Conservation (phyloP, 192 early-diverging fungal species). For the Podila epigama region DNA sequence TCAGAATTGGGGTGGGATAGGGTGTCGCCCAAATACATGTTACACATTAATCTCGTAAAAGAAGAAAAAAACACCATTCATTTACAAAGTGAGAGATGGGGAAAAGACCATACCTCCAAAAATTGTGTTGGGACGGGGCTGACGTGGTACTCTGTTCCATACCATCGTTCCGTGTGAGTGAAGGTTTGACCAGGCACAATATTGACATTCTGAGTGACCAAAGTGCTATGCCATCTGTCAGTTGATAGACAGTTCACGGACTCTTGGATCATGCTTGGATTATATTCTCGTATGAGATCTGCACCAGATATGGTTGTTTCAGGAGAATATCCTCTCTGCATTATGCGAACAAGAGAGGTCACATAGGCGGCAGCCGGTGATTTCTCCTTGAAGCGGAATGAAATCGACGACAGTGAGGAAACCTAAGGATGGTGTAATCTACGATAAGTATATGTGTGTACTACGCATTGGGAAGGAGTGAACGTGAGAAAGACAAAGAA, state of each 20-base stretch:
- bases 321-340: constrained; percentile 78
- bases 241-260: constrained; percentile 64
- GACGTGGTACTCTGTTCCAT: constrained; percentile 80
- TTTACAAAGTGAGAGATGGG: constrained; percentile 19
- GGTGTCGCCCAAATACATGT: neutral
- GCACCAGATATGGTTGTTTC: constrained; percentile 71
- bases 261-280: constrained; percentile 67
- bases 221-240: constrained; percentile 57
- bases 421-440: too few relatives aligned
- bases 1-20: neutral
- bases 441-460: too few relatives aligned
- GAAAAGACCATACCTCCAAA: constrained; percentile 53
- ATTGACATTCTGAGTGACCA: constrained; percentile 8
- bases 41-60: neutral
- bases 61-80: constrained; percentile 41
- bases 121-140: constrained; percentile 57
- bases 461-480: too few relatives aligned
- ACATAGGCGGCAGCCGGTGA: constrained; percentile 64
- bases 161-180: constrained; percentile 75
- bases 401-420: constrained; percentile 46
- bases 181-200: constrained; percentile 41
- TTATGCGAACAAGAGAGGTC: constrained; percentile 64
- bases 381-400: constrained; percentile 81
- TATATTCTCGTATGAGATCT: constrained; percentile 63
- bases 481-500: too few relatives aligned